These are phyloP conservation scores for Tulasnella calospora DNA, from an alignment of 768 basidiomycete species.

Conservation along the genomic window DNA sequence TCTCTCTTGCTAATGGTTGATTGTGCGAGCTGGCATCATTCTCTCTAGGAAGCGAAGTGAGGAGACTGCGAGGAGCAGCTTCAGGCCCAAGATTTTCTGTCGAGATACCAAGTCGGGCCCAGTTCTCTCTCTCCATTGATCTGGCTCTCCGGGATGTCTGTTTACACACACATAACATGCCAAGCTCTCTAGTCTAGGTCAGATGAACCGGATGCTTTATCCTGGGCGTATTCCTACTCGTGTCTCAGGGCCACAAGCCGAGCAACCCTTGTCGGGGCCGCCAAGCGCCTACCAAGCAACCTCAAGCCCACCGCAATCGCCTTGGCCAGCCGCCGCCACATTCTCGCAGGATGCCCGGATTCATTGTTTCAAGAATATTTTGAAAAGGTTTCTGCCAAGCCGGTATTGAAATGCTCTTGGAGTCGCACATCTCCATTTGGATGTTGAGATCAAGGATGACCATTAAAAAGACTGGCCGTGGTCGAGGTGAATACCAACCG, in stretches of 20 bases:
- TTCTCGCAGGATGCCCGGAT: not conserved
- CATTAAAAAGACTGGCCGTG: not conserved
- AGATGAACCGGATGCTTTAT: not conserved
- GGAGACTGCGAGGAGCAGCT: not conserved
- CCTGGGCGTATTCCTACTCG: not conserved
- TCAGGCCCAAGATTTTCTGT: not conserved
- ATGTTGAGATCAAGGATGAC: not conserved
- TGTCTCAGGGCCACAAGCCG: not conserved
- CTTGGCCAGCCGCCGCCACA: not conserved
- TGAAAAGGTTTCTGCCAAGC: not conserved
- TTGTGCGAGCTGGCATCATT: not conserved
- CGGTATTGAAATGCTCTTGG: not conserved
- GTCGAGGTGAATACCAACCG: not conserved
- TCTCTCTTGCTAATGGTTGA: no score
- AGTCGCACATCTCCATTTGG: not conserved
- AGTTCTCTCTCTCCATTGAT: no score
- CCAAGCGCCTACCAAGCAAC: not conserved
- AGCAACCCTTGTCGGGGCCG: not conserved
- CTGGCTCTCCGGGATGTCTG: not conserved
- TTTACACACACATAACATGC: not conserved
- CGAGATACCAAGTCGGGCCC: no score
- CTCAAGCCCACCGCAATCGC: not conserved
- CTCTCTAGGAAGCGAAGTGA: not conserved
- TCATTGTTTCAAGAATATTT: not conserved
- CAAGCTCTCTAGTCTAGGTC: not conserved